Evolutionary conservation across 2,329 filamentous ascomycete genomes (phyloP), one percentile per base, ranked within the genome.

Genomic region (Keithomyces neogunnii): DNA sequence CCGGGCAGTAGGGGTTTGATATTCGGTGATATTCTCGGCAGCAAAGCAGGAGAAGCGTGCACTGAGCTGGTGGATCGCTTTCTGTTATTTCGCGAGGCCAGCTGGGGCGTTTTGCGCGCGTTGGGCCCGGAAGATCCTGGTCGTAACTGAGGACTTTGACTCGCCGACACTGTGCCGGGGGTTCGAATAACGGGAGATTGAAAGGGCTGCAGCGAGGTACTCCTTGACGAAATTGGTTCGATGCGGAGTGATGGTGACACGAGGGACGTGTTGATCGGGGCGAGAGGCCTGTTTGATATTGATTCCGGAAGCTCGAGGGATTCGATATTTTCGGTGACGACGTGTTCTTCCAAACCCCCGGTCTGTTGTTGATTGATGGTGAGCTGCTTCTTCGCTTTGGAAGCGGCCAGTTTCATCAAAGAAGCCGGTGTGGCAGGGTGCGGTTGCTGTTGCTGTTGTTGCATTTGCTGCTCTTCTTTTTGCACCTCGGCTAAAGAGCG

Each of bases 21-120:
- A 66, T 83, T 95, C 3, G 92, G 93, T 30, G 91, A 96, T 55
- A 97, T 96, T 65, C 82, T 88, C 2, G 93, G 93, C 31, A 89
- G 76, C 36, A 97, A 69, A 13, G 92, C 91, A 5, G 93, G 92
- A 42, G 90, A 96, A 8, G 86, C 81, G n/a, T 91, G 83, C 5
- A 84, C 80, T 2, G 87, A 88, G 60, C 78, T 81, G 31, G 83
- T 74, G 59, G 87, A 91, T 53, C 89, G 78, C 68, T 91, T 93
- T 62, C 86, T 86, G 54, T 72, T 74, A 29, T 73, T 73, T 36
- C 83, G 77, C 7, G 80, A 74, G 3, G 78, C 75, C 47, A 80
- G 65, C 50, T 77, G 73, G 0, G 80, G 78, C 6, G 80, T 81
- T 59, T 76, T 83, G 29, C 75, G 73, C 26, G 67, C 60, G 39